Conservation (phyloP, 2,329 filamentous ascomycete genomes). For the Didymella lethalis region DNA sequence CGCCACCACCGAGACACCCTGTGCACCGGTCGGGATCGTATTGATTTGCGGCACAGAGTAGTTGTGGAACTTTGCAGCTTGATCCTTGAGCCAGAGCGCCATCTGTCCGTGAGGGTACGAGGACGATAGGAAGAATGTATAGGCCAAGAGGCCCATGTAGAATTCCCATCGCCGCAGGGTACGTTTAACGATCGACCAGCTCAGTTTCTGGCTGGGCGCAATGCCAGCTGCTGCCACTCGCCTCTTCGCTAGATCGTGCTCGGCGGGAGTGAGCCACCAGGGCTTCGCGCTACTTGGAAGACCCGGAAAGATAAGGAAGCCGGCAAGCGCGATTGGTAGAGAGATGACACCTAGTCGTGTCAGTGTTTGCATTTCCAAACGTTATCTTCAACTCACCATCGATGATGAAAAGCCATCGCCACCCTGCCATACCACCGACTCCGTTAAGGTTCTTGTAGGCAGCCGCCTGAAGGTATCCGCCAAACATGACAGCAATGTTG, state of each 20-base stretch:
- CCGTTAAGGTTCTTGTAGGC: constrained; percentile 62
- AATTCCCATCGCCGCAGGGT: constrained; percentile 61
- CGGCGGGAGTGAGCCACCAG: constrained; percentile 55
- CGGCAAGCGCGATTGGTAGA: constrained; percentile 63
- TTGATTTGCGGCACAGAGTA: constrained; percentile 61
- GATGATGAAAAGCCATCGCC: constrained; percentile 64
- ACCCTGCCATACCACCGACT: constrained; percentile 58
- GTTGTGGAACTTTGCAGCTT: constrained; percentile 45
- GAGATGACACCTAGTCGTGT: constrained; percentile 57
- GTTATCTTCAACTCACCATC: constrained; percentile 27
- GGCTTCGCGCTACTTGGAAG: constrained; percentile 60
- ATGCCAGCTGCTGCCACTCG: constrained; percentile 44
- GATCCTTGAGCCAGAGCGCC: constrained; percentile 62
- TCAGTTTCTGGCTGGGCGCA: constrained; percentile 53
- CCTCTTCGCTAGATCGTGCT: constrained; percentile 43
- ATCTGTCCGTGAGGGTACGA: constrained; percentile 59
- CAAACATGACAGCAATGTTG: constrained; percentile 63
- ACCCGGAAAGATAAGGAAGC: constrained; percentile 63
- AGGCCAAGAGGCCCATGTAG: constrained; percentile 59
- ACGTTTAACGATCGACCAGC: constrained; percentile 56
- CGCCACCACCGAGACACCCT: constrained; percentile 59
- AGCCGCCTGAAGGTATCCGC: constrained; percentile 65
- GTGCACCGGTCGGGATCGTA: constrained; percentile 58
- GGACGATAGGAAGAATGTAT: constrained; percentile 52
- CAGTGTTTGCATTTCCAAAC: not conserved